A percentile compares a stretch with the other conserved stretches of the same genome.
Conservation (phyloP, 805 yeast genomes). For the Maudiozyma barnettii region DNA sequence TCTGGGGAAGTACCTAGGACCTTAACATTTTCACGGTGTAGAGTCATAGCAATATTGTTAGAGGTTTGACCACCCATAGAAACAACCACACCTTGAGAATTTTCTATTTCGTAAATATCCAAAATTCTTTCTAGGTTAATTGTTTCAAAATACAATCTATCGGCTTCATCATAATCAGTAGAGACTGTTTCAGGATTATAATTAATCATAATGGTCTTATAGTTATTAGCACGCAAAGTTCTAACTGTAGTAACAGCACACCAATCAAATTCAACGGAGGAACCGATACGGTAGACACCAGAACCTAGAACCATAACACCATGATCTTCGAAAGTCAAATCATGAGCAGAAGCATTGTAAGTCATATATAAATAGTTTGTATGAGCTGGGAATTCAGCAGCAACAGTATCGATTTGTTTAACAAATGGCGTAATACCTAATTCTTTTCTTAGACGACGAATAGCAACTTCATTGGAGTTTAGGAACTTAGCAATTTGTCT, state of each 20-base stretch:
- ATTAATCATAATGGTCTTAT: conserved; percentile 92
- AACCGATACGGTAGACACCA: conserved; percentile 98
- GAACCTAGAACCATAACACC: conserved; percentile 96
- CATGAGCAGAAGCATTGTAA: conserved; percentile 84
- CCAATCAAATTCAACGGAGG: conserved; percentile 98
- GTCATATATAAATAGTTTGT: conserved; percentile 94
- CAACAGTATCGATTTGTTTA: conserved; percentile 95
- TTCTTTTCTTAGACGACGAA: conserved; percentile 81
- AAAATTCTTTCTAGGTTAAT: conserved; percentile 88
- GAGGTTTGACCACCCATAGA: conserved; percentile 99
- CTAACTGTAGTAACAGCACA: conserved; percentile 97
- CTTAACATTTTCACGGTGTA: conserved; percentile 91
- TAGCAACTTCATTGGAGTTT: conserved; percentile 84
- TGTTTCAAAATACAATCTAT: conserved; percentile 90
- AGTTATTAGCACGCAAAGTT: conserved; percentile 76
- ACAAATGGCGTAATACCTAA: conserved; percentile 84
- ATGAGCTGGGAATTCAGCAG: conserved; percentile 96
- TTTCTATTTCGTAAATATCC: conserved; percentile 89
- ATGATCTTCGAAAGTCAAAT: conserved; percentile 79
- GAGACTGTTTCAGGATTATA: conserved; percentile 98
- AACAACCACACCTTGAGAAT: conserved; percentile 83
- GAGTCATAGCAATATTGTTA: conserved; percentile 86
- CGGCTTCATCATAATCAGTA: conserved; percentile 98
- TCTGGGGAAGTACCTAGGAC: conserved; percentile 95
- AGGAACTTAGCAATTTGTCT: conserved; percentile 88